Conservation (phyloP, 768 basidiomycete species). For the Auriscalpium vulgare region DNA sequence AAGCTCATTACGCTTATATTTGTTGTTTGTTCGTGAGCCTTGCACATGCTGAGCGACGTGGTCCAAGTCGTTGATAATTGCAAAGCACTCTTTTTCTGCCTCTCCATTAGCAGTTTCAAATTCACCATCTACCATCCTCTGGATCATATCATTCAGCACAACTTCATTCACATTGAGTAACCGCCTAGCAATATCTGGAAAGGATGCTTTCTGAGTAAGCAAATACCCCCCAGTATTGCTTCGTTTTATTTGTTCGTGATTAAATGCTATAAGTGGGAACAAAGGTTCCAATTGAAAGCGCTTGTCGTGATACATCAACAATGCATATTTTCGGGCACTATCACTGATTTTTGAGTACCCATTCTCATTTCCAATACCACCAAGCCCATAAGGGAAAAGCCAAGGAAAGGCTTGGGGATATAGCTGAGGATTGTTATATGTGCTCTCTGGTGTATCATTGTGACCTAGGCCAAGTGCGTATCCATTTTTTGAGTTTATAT, state of each 20-base stretch:
- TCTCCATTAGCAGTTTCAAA: slow-evolving; percentile 1
- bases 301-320: slow-evolving; percentile 16
- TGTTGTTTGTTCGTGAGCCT: slow-evolving; percentile 9
- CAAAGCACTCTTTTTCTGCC: slow-evolving; percentile 6
- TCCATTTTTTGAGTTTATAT: slow-evolving; percentile 1
- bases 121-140: neutral
- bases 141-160: neutral
- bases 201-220: neutral
- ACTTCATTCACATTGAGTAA: slow-evolving; percentile 1
- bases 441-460: neutral
- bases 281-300: slow-evolving; percentile 13
- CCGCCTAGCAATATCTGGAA: slow-evolving; percentile 3
- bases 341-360: neutral
- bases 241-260: slow-evolving; percentile 16
- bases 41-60: slow-evolving; percentile 8
- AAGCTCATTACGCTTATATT: slow-evolving; percentile 14
- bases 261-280: slow-evolving; percentile 15
- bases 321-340: neutral
- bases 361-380: slow-evolving; percentile 3
- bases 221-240: slow-evolving; percentile 10
- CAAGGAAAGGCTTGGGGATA: slow-evolving; percentile 14
- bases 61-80: slow-evolving; percentile 9
- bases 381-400: slow-evolving; percentile 14
- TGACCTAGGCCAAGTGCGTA: slow-evolving; percentile 1
- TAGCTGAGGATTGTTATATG: slow-evolving; percentile 10